A percentile compares a stretch with the other conserved stretches of the same genome.
Evolutionary conservation across 1,284 basidiomycete genomes (phyloP).

Genomic region (Polyporus tsugae): DNA sequence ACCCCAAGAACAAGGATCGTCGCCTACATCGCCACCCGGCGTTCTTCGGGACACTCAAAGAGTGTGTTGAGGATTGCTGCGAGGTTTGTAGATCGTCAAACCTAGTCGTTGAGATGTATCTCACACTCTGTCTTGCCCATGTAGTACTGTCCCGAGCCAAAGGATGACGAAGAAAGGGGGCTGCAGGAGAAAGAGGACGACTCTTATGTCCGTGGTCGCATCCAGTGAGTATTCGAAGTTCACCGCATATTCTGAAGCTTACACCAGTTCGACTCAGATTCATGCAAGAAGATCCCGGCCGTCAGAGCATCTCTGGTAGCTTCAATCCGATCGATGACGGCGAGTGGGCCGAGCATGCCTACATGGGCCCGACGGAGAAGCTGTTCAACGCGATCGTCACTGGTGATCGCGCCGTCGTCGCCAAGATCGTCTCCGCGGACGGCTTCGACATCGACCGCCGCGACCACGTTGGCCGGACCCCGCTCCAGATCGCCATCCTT

Average conservation of each 20-base stretch:
- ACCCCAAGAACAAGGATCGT: constrained; percentile 66
- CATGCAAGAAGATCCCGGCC: constrained; percentile 65
- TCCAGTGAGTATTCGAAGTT: constrained; percentile 47
- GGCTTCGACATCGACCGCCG: constrained; percentile 56
- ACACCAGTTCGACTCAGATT: constrained; percentile 46
- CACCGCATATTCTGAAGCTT: neutral
- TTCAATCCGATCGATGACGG: constrained; percentile 73
- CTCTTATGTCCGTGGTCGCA: constrained; percentile 58
- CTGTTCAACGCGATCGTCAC: constrained; percentile 62
- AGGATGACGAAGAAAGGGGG: constrained; percentile 58
- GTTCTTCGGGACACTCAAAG: constrained; percentile 65
- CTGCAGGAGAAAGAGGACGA: constrained; percentile 61
- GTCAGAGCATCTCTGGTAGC: constrained; percentile 66
- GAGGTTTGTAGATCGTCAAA: constrained; percentile 46
- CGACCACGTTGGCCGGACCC: constrained; percentile 66
- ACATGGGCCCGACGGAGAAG: constrained; percentile 58
- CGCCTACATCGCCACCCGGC: constrained; percentile 68
- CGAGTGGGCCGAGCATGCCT: constrained; percentile 68
- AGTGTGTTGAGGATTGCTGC: constrained; percentile 67
- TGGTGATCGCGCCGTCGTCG: constrained; percentile 49
- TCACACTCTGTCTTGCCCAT: neutral
- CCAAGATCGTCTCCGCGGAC: constrained; percentile 47
- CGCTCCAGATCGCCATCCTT: constrained; percentile 62
- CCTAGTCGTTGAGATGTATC: neutral
- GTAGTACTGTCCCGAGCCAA: constrained; percentile 58